Evolutionary conservation across 2,329 filamentous ascomycete species (phyloP), one percentile per base, ranked within the genome.

Genomic region (Mariannaea elegans): DNA sequence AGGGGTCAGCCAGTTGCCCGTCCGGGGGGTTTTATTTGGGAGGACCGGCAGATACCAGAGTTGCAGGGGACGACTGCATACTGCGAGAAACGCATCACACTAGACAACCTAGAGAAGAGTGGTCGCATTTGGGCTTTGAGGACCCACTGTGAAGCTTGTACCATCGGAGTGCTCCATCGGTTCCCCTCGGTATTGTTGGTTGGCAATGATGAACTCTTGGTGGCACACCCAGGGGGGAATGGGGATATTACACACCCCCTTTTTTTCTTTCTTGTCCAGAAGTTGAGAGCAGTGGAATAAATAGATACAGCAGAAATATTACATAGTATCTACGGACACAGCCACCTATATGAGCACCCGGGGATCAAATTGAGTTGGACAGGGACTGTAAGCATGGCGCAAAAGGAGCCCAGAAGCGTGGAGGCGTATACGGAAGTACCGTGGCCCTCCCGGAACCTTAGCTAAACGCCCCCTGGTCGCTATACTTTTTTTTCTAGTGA

Each of bases 131-230:
- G 27, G 38, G 21, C 45, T 5, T 36, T 36, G 34, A 3, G 32
- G 54, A 7, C 51, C 47, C 54, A 57, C 54, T 23, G 19, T n/a
- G 48, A 56, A 57, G 53, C 54, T 57, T 57, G 47, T 49, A 45
- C 53, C 53, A 49, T 41, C 53, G 38, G 54, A 34, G 38, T 50
- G 46, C 49, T 57, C 54, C 54, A 57, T 57, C 47, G 39, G 38
- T 21, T 24, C 50, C 31, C 31, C 41, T 14, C 27, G 24, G 24
- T 23, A 3, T 29, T 10, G 14, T 29, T 44, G 38, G 27, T 41
- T 34, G 19, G n/a, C 18, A 12, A 24, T 24, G 7, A 44, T 27
- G 39, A n/a, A 23, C 21, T 44, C 24, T 27, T n/a, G 16, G 7
- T 41, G n/a, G 38, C 38, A 41, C 38, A 41, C 38, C 27, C 7